A percentile compares a stretch with the other conserved stretches of the same genome.
These are phyloP conservation scores for Clonostachys sp. DNA, from an alignment of 2,329 filamentous ascomycete species.

Conservation along the genomic window DNA sequence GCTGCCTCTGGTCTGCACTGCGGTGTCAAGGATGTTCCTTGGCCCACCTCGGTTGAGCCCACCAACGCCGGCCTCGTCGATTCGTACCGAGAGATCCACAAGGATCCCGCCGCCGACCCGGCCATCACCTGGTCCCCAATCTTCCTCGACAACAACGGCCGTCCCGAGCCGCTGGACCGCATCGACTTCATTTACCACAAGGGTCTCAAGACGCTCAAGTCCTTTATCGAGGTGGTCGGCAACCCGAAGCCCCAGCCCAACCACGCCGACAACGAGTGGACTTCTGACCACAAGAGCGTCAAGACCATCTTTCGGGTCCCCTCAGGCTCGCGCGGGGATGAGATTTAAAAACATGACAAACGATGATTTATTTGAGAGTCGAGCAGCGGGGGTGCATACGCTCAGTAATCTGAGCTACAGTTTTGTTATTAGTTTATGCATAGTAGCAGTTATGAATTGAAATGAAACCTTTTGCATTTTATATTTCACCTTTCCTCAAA, in stretches of 20 bases:
- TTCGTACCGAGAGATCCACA: constrained; percentile 28
- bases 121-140: constrained; percentile 36
- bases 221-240: constrained; percentile 22
- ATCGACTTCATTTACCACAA: constrained; percentile 38
- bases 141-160: constrained; percentile 20
- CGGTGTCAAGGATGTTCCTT: constrained; percentile 21
- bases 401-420: too few relatives aligned
- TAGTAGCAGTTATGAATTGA: too few relatives aligned
- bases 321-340: constrained; percentile 3
- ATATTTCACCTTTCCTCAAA: too few relatives aligned
- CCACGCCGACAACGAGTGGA: constrained; percentile 32
- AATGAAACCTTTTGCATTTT: too few relatives aligned
- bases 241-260: constrained; percentile 23
- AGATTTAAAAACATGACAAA: too few relatives aligned
- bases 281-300: constrained; percentile 30
- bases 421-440: too few relatives aligned
- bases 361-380: too few relatives aligned
- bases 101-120: constrained; percentile 21
- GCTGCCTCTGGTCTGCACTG: constrained; percentile 25
- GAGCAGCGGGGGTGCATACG: too few relatives aligned
- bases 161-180: constrained; percentile 29
- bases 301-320: constrained; percentile 14
- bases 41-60: constrained; percentile 30
- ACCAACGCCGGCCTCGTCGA: constrained; percentile 28
- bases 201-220: constrained; percentile 20